Conservation (phyloP, 2,329 filamentous ascomycete species). For the Anisogramma anomala region DNA sequence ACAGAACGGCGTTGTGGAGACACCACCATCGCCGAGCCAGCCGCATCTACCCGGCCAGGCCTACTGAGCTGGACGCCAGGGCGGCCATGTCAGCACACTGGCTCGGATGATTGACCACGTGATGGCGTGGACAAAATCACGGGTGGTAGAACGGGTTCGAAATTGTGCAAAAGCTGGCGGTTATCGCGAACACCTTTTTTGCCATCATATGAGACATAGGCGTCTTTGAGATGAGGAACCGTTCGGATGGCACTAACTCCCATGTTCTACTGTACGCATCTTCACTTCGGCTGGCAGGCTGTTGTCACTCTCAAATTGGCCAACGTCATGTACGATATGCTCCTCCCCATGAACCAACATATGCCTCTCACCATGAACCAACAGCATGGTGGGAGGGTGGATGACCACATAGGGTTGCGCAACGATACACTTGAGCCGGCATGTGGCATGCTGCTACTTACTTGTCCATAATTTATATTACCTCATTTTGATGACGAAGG, state of each 20-base stretch:
- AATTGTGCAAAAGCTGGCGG: constrained; percentile 1
- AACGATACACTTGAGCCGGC: constrained; percentile 6
- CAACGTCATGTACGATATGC: constrained; percentile 1
- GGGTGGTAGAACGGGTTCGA: too few species aligned
- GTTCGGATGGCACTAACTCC: constrained; percentile 10
- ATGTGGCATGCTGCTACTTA: constrained; percentile 14
- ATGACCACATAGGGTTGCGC: constrained; percentile 3
- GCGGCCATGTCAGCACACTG: not conserved
- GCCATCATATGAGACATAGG: constrained; percentile 6
- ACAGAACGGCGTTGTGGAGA: not conserved
- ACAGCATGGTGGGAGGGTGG: constrained; percentile 4
- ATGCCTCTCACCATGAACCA: not conserved
- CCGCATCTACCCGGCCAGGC: constrained; percentile 38
- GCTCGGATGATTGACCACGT: constrained; percentile 1
- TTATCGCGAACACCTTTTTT: constrained; percentile 1
- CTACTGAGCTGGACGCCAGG: constrained; percentile 22
- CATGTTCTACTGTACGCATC: constrained; percentile 2
- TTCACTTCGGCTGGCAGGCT: not conserved
- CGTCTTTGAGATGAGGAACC: constrained; percentile 11
- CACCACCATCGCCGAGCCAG: not conserved
- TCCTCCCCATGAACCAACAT: constrained; percentile 1
- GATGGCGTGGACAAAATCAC: too few species aligned
- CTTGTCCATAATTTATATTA: constrained; percentile 11
- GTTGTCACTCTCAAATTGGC: constrained; percentile 5
- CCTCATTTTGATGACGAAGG: constrained; percentile 5